These are phyloP conservation scores for Pythium volutum DNA, from an alignment of 352 stramenopile genomes.

Conservation along the genomic window DNA sequence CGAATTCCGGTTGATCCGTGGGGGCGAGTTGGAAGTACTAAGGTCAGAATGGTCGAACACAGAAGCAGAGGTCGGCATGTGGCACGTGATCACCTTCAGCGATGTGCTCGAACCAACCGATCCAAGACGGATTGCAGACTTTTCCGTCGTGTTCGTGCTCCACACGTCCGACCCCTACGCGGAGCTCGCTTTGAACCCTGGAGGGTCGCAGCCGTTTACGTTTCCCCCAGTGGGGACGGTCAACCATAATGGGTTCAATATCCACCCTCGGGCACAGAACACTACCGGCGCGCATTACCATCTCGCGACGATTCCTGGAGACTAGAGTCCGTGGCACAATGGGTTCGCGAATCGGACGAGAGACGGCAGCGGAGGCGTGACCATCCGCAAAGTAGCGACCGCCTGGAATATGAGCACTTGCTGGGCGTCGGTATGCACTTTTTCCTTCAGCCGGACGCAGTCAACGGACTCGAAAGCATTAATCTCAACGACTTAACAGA, in stretches of 20 bases:
- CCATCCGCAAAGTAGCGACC: no score
- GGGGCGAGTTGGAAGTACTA: neutral
- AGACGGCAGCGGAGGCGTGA: no score
- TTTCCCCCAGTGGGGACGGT: neutral
- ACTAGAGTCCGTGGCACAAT: neutral
- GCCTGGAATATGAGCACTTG: neutral
- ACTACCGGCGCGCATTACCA: neutral
- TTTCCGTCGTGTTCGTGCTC: neutral
- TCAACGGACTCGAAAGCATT: neutral
- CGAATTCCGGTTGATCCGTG: neutral
- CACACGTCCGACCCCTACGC: neutral
- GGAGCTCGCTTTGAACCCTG: neutral
- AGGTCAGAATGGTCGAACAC: neutral
- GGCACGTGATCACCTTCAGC: neutral
- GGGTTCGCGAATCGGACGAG: neutral
- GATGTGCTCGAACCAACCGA: neutral
- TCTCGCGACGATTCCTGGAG: neutral
- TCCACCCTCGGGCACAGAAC: neutral
- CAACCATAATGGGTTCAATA: neutral
- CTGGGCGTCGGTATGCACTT: neutral
- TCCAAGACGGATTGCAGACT: neutral
- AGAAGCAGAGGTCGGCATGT: conserved; percentile 1
- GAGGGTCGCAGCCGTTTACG: neutral
- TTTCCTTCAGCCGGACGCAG: neutral
- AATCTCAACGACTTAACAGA: neutral